These are phyloP conservation scores for Oryza meridionalis DNA, from an alignment of 176 grass and related monocot species.

Conservation along the genomic window DNA sequence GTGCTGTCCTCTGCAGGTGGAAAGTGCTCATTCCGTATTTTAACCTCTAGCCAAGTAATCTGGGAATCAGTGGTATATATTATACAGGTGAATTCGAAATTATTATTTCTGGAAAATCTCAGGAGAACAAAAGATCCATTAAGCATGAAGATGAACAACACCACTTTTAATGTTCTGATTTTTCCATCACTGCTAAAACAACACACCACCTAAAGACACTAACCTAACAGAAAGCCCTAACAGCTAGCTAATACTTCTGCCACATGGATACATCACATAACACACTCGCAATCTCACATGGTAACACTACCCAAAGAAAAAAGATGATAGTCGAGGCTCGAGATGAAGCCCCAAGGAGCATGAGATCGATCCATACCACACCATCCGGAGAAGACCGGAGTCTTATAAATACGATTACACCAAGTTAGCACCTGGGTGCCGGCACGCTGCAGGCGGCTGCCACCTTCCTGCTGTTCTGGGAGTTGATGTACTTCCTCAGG, in stretches of 20 bases:
- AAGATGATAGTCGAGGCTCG: background rate
- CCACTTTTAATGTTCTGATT: no score
- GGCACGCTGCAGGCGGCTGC: constrained; percentile 49
- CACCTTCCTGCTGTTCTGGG: constrained; percentile 60
- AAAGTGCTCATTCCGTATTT: background rate
- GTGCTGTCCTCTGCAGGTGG: background rate
- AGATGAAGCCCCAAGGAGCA: background rate
- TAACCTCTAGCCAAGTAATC: background rate
- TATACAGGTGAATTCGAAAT: no score
- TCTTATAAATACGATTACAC: background rate
- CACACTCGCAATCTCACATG: background rate
- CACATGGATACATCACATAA: no score
- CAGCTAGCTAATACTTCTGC: no score
- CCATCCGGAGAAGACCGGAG: background rate
- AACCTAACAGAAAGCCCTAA: no score
- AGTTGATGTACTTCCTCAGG: constrained; percentile 59
- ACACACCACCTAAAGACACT: no score
- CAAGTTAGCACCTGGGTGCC: background rate
- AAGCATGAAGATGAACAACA: no score
- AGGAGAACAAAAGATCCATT: no score
- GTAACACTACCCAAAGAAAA: background rate
- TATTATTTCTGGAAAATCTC: no score
- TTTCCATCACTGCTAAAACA: no score
- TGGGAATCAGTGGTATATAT: background rate
- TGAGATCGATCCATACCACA: background rate